Conservation (phyloP, 208 protist genomes). For the Leptomonas seymouri region DNA sequence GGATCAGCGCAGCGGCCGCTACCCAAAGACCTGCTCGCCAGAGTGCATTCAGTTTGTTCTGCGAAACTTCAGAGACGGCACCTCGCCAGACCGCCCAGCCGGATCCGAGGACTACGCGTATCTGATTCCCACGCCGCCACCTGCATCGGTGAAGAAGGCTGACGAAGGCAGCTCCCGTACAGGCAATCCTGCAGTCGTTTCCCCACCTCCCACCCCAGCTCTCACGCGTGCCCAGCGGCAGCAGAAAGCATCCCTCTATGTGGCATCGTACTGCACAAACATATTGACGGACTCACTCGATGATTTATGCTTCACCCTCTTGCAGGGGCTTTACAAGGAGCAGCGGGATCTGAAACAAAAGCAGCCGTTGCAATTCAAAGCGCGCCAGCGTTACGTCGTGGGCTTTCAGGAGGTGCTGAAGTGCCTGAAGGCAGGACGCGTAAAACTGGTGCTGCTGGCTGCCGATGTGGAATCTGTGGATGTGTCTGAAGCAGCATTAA, state of each 20-base stretch:
- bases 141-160: background rate
- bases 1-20: conserved; percentile 52
- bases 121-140: background rate
- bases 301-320: conserved; percentile 65
- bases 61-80: conserved; percentile 9
- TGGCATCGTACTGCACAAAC: conserved; percentile 49
- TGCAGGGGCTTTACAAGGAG: conserved; percentile 60
- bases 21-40: conserved; percentile 29
- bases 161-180: background rate
- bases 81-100: background rate
- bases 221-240: conserved; percentile 18
- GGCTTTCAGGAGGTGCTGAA: conserved; percentile 72
- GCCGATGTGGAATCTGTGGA: conserved; percentile 51
- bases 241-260: conserved; percentile 27
- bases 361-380: conserved; percentile 63
- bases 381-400: conserved; percentile 57
- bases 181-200: background rate
- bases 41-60: conserved; percentile 12
- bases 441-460: conserved; percentile 63
- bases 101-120: background rate
- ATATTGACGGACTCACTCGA: conserved; percentile 62
- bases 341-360: conserved; percentile 58
- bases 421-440: conserved; percentile 42
- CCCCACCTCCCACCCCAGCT: background rate
- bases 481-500: background rate